Conservation (phyloP, 2,329 filamentous ascomycete genomes). For the Stagonosporopsis tanaceti region DNA sequence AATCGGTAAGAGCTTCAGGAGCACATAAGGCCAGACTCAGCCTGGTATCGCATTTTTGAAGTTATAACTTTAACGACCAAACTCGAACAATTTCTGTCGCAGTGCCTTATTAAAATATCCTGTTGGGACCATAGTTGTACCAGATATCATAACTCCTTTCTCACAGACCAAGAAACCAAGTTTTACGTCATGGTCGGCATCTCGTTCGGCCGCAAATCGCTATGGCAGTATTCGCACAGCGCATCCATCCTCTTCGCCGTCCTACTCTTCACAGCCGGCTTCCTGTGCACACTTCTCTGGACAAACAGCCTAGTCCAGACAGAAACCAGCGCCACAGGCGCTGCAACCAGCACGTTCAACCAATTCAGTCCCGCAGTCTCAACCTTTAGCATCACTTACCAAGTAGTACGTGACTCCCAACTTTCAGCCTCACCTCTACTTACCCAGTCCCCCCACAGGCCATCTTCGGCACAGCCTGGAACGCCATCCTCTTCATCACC, state of each 20-base stretch:
- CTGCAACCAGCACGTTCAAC: neutral
- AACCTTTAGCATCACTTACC: neutral
- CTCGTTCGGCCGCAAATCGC: neutral
- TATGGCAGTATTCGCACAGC: constrained; percentile 3
- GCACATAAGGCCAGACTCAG: neutral
- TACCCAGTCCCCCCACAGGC: neutral
- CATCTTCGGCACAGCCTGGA: constrained; percentile 4
- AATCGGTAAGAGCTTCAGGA: neutral
- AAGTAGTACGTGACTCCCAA: neutral
- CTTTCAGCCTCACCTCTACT: neutral
- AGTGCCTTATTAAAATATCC: no score
- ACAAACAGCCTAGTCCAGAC: neutral
- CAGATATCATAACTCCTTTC: no score
- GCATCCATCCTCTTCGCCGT: neutral
- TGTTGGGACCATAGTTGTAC: no score
- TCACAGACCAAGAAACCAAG: no score
- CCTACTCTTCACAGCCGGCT: neutral
- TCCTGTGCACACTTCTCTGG: neutral
- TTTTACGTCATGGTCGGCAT: neutral
- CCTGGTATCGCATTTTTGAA: neutral
- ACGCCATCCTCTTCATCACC: neutral
- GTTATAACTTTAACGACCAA: neutral
- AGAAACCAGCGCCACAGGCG: neutral
- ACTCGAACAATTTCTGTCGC: no score
- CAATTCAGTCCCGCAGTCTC: neutral